Conservation (phyloP, 805 yeast species). For the Alloascoidea hylecoeti region DNA sequence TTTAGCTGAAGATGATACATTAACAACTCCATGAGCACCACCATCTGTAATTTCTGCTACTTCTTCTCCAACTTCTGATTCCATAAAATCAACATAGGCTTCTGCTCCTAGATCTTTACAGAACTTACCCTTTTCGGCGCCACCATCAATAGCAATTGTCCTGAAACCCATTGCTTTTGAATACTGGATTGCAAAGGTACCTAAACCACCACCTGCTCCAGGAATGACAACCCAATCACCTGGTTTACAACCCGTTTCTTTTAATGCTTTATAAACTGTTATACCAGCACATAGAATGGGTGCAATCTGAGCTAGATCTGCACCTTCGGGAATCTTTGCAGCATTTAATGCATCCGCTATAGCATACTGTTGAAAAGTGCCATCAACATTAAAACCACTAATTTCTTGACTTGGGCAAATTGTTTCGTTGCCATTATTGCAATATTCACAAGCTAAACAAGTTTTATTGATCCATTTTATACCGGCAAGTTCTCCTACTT, state of each 20-base stretch:
- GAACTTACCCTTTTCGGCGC: slow-evolving; percentile 46
- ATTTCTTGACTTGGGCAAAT: slow-evolving; percentile 38
- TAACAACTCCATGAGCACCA: slow-evolving; percentile 59
- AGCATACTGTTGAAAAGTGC: slow-evolving; percentile 52
- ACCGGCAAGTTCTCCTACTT: slow-evolving; percentile 13
- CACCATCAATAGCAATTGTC: slow-evolving; percentile 64
- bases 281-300: slow-evolving; percentile 59
- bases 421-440: slow-evolving; percentile 42
- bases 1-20: slow-evolving; percentile 41
- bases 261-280: slow-evolving; percentile 55
- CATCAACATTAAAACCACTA: slow-evolving; percentile 44
- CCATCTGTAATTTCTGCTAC: slow-evolving; percentile 35
- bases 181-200: slow-evolving; percentile 62
- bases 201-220: slow-evolving; percentile 79
- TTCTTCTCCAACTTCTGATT: slow-evolving; percentile 31
- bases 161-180: slow-evolving; percentile 64
- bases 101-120: slow-evolving; percentile 50
- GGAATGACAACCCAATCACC: slow-evolving; percentile 68
- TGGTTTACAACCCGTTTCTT: slow-evolving; percentile 38
- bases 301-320: slow-evolving; percentile 40
- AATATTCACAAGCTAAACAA: slow-evolving; percentile 50
- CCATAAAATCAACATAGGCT: slow-evolving; percentile 40
- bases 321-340: slow-evolving; percentile 39
- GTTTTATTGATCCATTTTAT: slow-evolving; percentile 16
- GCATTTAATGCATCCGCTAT: slow-evolving; percentile 55